Evolutionary conservation across 352 stramenopile genomes (phyloP).

Genomic region (Pseudoperonospora humuli): DNA sequence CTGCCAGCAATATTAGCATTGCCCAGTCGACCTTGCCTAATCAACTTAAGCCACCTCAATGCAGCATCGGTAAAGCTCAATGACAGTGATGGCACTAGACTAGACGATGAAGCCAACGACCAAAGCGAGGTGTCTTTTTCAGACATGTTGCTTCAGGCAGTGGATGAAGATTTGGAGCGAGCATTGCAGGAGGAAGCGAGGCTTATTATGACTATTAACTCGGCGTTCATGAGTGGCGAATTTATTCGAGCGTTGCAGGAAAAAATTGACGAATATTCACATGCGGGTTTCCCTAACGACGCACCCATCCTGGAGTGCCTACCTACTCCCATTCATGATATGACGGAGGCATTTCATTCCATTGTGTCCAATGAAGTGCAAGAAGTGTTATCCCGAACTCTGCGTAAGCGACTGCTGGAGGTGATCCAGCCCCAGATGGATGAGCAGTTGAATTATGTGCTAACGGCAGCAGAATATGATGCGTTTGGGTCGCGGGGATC

Average conservation of each 20-base stretch:
- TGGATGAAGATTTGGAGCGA: slow-evolving; percentile 67
- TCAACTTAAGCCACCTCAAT: slow-evolving; percentile 31
- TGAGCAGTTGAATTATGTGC: slow-evolving; percentile 52
- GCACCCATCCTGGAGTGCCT: slow-evolving; percentile 62
- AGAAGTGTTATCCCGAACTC: slow-evolving; percentile 41
- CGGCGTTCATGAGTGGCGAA: slow-evolving; percentile 67
- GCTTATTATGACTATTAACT: slow-evolving; percentile 86
- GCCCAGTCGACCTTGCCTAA: slow-evolving; percentile 47
- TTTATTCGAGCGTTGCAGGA: slow-evolving; percentile 53
- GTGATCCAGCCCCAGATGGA: slow-evolving; percentile 39
- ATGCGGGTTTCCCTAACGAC: slow-evolving; percentile 38
- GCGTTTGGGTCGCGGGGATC: slow-evolving; percentile 50
- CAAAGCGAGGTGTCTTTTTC: slow-evolving; percentile 60
- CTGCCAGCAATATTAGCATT: slow-evolving; percentile 66
- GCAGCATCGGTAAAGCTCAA: background rate
- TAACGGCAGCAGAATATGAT: slow-evolving; percentile 63
- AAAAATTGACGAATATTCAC: slow-evolving; percentile 53
- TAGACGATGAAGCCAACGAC: slow-evolving; percentile 14
- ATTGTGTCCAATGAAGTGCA: slow-evolving; percentile 71
- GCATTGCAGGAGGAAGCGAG: slow-evolving; percentile 61
- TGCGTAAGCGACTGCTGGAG: slow-evolving; percentile 37
- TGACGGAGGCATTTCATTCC: slow-evolving; percentile 59
- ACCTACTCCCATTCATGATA: slow-evolving; percentile 58
- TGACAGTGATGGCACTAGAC: background rate
- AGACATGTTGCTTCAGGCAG: slow-evolving; percentile 65